Evolutionary conservation across 2,329 filamentous ascomycete genomes (phyloP).

Genomic region (Xenosphaeropsis pyriputrescens): DNA sequence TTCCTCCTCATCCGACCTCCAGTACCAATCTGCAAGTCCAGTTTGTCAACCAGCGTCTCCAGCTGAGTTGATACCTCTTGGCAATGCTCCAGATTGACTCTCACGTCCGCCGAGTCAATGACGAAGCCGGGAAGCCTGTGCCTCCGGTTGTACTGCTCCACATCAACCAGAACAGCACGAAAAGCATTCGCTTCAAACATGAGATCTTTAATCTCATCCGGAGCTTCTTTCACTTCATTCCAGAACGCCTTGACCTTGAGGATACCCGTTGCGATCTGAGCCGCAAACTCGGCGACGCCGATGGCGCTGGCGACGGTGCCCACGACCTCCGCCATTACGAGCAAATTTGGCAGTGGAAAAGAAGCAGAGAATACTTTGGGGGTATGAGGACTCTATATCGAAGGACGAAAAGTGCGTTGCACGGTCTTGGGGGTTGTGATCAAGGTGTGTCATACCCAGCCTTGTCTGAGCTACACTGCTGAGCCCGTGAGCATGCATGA

Average conservation of each 20-base stretch:
- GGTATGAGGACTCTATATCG: too few species aligned
- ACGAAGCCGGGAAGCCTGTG: not conserved
- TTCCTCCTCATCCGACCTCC: not conserved
- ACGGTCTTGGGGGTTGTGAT: too few species aligned
- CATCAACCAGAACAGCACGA: slow-evolving; percentile 1
- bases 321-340: slow-evolving; percentile 3
- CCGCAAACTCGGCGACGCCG: slow-evolving; percentile 2
- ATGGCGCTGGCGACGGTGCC: slow-evolving; percentile 3
- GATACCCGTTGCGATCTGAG: slow-evolving; percentile 3
- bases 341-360: too few species aligned
- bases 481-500: too few species aligned
- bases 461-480: too few species aligned
- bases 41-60: too few species aligned
- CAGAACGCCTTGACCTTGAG: slow-evolving; percentile 5
- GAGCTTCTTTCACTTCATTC: slow-evolving; percentile 4
- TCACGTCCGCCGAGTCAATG: not conserved
- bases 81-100: too few species aligned
- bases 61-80: too few species aligned
- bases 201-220: slow-evolving; percentile 3
- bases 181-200: slow-evolving; percentile 4
- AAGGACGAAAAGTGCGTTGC: too few species aligned
- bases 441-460: too few species aligned
- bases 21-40: too few species aligned
- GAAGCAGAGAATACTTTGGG: too few species aligned
- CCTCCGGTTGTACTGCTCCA: not conserved